Conservation (phyloP, 257 asterid genomes). For the Mentha longifolia region DNA sequence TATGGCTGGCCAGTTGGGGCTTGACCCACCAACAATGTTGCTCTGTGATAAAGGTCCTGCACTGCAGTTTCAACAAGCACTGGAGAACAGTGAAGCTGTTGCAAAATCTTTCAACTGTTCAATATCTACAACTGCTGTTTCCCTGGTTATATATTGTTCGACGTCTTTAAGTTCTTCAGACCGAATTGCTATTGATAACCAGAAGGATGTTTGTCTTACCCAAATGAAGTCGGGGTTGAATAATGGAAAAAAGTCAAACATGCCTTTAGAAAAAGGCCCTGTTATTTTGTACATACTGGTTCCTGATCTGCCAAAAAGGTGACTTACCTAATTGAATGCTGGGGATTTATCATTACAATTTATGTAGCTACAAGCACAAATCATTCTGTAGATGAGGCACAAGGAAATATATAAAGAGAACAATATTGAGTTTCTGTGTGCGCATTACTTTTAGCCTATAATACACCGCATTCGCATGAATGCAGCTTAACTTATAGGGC, state of each 20-base stretch:
- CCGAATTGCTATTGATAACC: conserved; percentile 59
- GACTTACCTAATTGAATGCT: conserved; percentile 18
- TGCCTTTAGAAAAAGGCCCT: conserved; percentile 50
- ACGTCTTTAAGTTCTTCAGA: conserved; percentile 56
- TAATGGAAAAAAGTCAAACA: conserved; percentile 41
- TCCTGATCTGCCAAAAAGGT: conserved; percentile 99
- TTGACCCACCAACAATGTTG: conserved; percentile 91
- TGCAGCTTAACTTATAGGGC: conserved; percentile 4
- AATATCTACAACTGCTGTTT: conserved; percentile 59
- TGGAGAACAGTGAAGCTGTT: conserved; percentile 80
- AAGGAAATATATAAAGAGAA: conserved; percentile 14
- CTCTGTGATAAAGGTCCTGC: conserved; percentile 66
- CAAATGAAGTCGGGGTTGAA: conserved; percentile 58
- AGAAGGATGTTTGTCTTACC: conserved; percentile 50
- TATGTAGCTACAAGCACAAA: conserved; percentile 9
- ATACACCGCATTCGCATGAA: background rate
- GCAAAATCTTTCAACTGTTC: conserved; percentile 78
- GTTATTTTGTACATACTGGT: conserved; percentile 71
- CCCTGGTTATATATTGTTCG: conserved; percentile 78
- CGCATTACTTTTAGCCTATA: conserved; percentile 22
- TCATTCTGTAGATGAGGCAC: background rate
- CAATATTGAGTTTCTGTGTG: conserved; percentile 5
- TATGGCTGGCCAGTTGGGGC: conserved; percentile 99
- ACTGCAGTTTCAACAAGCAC: conserved; percentile 74
- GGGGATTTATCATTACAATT: conserved; percentile 17